Conservation (phyloP, 75 land plant genomes). For the Ceratopteris richardii region DNA sequence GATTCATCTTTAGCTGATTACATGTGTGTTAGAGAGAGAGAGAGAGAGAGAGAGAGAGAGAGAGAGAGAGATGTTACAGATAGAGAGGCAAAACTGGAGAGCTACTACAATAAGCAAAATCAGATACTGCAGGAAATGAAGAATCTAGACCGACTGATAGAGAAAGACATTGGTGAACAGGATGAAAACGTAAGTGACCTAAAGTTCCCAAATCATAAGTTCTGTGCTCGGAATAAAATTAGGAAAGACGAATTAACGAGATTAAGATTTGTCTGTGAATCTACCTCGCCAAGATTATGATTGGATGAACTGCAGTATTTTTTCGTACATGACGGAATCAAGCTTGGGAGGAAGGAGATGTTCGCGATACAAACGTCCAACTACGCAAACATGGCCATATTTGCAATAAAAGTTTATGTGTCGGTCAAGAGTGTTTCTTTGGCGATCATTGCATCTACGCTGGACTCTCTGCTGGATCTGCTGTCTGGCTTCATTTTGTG, state of each 20-base stretch:
- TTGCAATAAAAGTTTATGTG: slow-evolving; percentile 78
- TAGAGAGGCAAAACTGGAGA: not conserved
- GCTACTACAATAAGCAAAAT: slow-evolving; percentile 1
- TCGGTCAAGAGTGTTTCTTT: slow-evolving; percentile 73
- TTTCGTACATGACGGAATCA: not conserved
- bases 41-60: not conserved
- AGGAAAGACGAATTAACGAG: not conserved
- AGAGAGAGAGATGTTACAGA: not conserved
- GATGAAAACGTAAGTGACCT: not conserved
- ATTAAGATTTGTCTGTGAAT: not conserved
- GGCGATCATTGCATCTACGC: slow-evolving; percentile 93
- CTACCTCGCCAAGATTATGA: not conserved
- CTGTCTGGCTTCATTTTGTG: slow-evolving; percentile 88
- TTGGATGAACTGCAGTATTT: not conserved
- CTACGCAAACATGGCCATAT: slow-evolving; percentile 67
- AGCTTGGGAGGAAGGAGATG: slow-evolving; percentile 22
- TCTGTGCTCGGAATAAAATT: not conserved
- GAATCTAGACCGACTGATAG: not conserved
- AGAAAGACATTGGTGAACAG: not conserved
- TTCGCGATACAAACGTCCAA: slow-evolving; percentile 75
- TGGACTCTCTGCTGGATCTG: slow-evolving; percentile 91
- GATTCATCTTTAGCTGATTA: no score
- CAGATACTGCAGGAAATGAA: not conserved
- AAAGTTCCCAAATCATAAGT: not conserved
- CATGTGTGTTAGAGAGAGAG: not conserved